Conservation (phyloP, 805 yeast species). For the Metschnikowia henanensis region DNA sequence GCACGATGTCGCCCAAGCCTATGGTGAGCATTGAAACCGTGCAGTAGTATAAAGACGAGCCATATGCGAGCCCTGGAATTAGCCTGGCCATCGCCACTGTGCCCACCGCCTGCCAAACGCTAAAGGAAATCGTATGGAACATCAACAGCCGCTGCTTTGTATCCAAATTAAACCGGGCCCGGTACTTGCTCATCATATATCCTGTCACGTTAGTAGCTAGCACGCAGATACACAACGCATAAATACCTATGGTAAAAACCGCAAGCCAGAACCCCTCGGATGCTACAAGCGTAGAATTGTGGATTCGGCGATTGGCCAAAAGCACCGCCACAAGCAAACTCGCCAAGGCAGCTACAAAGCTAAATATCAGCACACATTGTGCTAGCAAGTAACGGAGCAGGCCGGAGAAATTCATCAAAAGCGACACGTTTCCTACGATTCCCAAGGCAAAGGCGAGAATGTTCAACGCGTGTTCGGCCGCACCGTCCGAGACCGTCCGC, state of each 20-base stretch:
- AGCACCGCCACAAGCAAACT: constrained; percentile 52
- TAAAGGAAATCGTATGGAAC: constrained; percentile 63
- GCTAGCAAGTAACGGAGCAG: constrained; percentile 57
- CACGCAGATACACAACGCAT: constrained; percentile 54
- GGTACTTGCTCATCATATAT: constrained; percentile 56
- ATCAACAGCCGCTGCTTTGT: constrained; percentile 71
- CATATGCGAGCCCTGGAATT: constrained; percentile 42
- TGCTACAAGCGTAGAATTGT: background rate
- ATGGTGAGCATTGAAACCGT: constrained; percentile 74
- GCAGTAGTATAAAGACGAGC: constrained; percentile 71
- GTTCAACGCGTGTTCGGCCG: constrained; percentile 51
- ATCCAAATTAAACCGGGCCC: constrained; percentile 67
- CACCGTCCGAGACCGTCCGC: constrained; percentile 31
- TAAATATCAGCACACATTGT: constrained; percentile 58
- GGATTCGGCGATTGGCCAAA: constrained; percentile 26
- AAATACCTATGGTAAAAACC: constrained; percentile 59
- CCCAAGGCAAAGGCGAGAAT: constrained; percentile 65
- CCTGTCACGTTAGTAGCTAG: constrained; percentile 64
- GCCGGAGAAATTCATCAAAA: constrained; percentile 67
- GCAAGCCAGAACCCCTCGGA: constrained; percentile 84
- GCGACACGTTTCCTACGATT: constrained; percentile 62
- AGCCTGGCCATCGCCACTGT: constrained; percentile 46
- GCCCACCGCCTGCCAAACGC: constrained; percentile 74
- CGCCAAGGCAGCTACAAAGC: constrained; percentile 63
- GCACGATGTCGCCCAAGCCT: constrained; percentile 77